These are phyloP conservation scores for Zopfia rhizophila DNA, from an alignment of 2,329 filamentous ascomycete genomes.

Conservation along the genomic window DNA sequence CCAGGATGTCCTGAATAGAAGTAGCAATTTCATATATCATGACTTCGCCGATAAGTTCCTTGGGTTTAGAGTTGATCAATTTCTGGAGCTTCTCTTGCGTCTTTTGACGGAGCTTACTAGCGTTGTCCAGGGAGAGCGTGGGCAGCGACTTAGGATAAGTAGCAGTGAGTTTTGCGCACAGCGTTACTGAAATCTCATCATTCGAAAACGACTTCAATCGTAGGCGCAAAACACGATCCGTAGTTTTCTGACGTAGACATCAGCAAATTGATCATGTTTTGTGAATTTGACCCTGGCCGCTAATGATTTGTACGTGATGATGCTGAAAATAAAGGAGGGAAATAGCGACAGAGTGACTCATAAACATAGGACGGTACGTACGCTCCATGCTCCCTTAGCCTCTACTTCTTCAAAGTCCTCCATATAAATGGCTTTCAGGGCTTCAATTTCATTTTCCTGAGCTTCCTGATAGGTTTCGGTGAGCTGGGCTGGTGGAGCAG, in stretches of 20 bases:
- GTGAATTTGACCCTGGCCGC: too few relatives aligned
- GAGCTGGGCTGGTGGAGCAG: slow-evolving; percentile 47
- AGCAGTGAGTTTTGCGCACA: slow-evolving; percentile 85
- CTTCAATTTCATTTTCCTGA: slow-evolving; percentile 88
- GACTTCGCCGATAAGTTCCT: slow-evolving; percentile 69
- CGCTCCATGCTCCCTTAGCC: slow-evolving; percentile 84
- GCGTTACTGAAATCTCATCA: slow-evolving; percentile 73
- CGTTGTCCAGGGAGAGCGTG: slow-evolving; percentile 73
- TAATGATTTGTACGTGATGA: slow-evolving; percentile 16
- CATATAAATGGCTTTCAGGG: slow-evolving; percentile 85
- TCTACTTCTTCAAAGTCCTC: slow-evolving; percentile 85
- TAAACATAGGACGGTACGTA: slow-evolving; percentile 53
- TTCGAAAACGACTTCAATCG: slow-evolving; percentile 79
- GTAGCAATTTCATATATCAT: slow-evolving; percentile 73
- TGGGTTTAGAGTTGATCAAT: slow-evolving; percentile 75
- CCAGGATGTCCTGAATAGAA: slow-evolving; percentile 75
- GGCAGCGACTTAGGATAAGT: slow-evolving; percentile 91
- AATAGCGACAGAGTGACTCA: slow-evolving; percentile 19
- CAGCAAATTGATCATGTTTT: too few relatives aligned
- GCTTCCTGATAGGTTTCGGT: slow-evolving; percentile 79
- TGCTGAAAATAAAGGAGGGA: slow-evolving; percentile 16
- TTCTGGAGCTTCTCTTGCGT: slow-evolving; percentile 77
- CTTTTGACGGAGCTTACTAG: slow-evolving; percentile 72
- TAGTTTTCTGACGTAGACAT: slow-evolving; percentile 71
- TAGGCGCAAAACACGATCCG: slow-evolving; percentile 82